Base-by-base conservation (phyloP, 2,329 filamentous ascomycete genomes). In the Fusarium napiforme region DNA sequence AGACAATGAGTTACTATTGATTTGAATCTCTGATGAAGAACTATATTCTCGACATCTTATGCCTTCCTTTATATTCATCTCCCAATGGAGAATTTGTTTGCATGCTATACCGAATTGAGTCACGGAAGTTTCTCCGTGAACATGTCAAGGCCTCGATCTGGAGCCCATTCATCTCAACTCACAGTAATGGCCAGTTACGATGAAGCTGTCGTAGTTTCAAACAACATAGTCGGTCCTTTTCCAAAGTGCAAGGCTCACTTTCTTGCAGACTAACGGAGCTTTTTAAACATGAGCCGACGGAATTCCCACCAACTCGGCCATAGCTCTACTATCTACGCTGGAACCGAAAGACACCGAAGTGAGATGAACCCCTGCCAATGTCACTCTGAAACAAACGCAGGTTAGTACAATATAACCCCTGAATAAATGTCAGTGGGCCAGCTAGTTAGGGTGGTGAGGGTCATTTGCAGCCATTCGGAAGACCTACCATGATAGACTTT, bases 51-150 rank as follows among this genome's bases (percentile, higher is more conserved):
- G 21, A 39, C 32, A 49, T 34, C 14, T 23, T 40, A 32, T 43
- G 21, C 10, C 21, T 21, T n/a, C 37, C 45, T 56, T 56, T 60
- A 56, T 56, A 60, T 21, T 19, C 26, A 40, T 3, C 23, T 26
- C 26, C 5, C 1, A 32, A 37, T 16, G 19, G 36, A 15, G 16
- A 40, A 43, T 15, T 11, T 5, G 3, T n/a, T n/a, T 7, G 11
- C n/a, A 26, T 45, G 23, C 40, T 30, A 52, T 60, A 19, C 64
- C 64, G 1, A 45, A 67, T 60, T 30, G 4, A 67, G 52, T 40
- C 7, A 67, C 64, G 62, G 64, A 67, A 67, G 40, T 8, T 16
- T 39, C 62, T 67, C 64, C 62, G 64, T 36, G n/a, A n/a, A 57
- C 47, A 39, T 18, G 26, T 45, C 21, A 5, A 55, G 37, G 32